Evolutionary conservation across 129 eudicot species (phyloP), one percentile per base, ranked within the genome.

Genomic region (Helianthus tuberosus): DNA sequence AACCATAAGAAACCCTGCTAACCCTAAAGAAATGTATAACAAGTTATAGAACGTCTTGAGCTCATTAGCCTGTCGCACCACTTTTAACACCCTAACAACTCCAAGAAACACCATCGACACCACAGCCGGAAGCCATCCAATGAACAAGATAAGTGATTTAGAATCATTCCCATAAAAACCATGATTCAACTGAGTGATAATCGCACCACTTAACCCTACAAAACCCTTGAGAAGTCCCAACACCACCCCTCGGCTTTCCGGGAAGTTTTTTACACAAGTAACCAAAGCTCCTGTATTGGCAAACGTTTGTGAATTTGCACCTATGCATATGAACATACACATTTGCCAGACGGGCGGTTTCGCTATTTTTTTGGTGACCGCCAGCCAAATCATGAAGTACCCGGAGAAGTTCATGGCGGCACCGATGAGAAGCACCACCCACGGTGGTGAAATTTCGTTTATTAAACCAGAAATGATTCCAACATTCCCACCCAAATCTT

Each of bases 161-260:
- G 32, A 27, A 27, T 92, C 86, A 3, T 82, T 20, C 1, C 89
- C 88, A 27, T 92, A 87, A 4, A 89, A 4, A 89, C 15, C 1
- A 91, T 96, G 51, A 59, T 76, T 63, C 89, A 4, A 92, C 23
- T 53, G 97, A 0, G 97, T 92, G 55, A 92, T 83, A 5, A 92
- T 92, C 1, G 97, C 97, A 8, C 97, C 97, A n/a, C 97, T 92
- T 0, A 92, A 80, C 9, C 97, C 97, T 2, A 92, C 93, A 16
- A 83, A 92, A 5, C 97, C 97, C 75, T 92, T 92, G 17, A 92
- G 91, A 9, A 92, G 83, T 10, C 97, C 97, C 0, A 92, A 71
- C 17, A 92, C 93, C 1, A 76, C 97, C 13, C 97, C 97, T 2
- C 97, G 86, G 60, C 91, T 86, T 77, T 92, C 96, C 3, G 96